Evolutionary conservation across 352 stramenopile genomes (phyloP), one percentile per base, ranked within the genome.

Genomic region (Nothophytophthora sp.): DNA sequence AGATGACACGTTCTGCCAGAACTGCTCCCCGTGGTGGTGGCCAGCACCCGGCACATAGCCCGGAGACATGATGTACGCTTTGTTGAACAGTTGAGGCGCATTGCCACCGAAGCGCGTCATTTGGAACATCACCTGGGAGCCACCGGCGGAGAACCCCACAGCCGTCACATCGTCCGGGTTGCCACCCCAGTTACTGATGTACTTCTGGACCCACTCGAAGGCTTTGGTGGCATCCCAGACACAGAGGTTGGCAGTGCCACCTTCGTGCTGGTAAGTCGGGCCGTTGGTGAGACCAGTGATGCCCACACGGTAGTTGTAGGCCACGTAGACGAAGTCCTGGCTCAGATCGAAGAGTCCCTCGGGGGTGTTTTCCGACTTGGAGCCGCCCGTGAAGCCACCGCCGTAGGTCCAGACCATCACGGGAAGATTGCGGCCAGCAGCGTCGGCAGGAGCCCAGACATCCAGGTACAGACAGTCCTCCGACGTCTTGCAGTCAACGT

Each of bases 401-500:
- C 56, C 56, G 19, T 60, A 44, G 11, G 45, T 50, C 48, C 49
- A 65, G 16, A 65, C 49, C 42, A 65, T 47, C 3, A 65, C 56
- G 29, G 56, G 43, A 7, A 60, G 43, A 18, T 55, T 65, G 35
- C 48, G 50, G 1, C 34, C 18, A 1, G 15, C 16, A 0, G 41
- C 47, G 2, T 45, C 30, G 5, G 43, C 56, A 1, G 56, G 56
- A 4, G 43, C 30, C 19, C 43, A 65, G 12, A 65, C 50, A 25
- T 65, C 55, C 25, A 65, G 42, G 42, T 48, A 65, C 5, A 65
- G 36, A 20, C 56, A 65, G 42, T 65, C 43, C 24, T 65, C 56
- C 1, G 56, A 59, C 12, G 32, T 28, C 15, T 16, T 16, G 10
- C 42, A 50, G 1, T 12, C 29, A 8, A 50, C 42, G 32, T 52